Conservation (phyloP, 108 stramenopile species). For the Cyclotella choctawhatcheeana region DNA sequence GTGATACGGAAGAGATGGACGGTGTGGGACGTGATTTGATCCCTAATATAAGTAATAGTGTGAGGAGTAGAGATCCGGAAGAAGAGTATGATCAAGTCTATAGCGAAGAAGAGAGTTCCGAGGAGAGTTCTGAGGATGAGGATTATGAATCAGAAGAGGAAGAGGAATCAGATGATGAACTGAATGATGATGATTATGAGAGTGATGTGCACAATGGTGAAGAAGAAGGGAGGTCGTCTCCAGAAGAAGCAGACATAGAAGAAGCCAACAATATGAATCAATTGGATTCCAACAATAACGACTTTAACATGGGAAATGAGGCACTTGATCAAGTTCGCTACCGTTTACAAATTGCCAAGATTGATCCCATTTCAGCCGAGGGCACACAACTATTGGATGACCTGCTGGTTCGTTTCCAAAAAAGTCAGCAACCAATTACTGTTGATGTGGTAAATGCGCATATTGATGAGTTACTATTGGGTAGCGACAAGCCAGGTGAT, state of each 20-base stretch:
- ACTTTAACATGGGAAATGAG: slow-evolving; percentile 39
- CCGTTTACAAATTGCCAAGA: slow-evolving; percentile 36
- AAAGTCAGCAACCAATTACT: slow-evolving; percentile 14
- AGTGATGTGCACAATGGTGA: not conserved
- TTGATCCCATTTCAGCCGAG: slow-evolving; percentile 38
- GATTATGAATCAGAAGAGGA: slow-evolving; percentile 2
- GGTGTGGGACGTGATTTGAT: not conserved
- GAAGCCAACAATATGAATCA: not conserved
- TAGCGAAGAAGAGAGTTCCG: not conserved
- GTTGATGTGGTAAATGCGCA: slow-evolving; percentile 24
- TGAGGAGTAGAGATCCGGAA: not conserved
- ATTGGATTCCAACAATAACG: not conserved
- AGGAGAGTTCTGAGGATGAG: not conserved
- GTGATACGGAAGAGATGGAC: slow-evolving; percentile 7
- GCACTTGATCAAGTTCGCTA: slow-evolving; percentile 47
- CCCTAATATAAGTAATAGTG: not conserved
- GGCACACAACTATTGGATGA: slow-evolving; percentile 40
- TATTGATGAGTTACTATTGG: slow-evolving; percentile 37
- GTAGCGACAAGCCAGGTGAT: not conserved
- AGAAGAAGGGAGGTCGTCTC: not conserved
- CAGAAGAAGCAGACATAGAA: slow-evolving; percentile 5
- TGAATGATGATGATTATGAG: not conserved
- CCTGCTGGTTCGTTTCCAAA: slow-evolving; percentile 31
- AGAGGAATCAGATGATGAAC: not conserved
- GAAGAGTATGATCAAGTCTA: slow-evolving; percentile 4